Percentiles rank a stretch among this genome's conserved stretches.
phyloP scores from a whole-genome alignment of 2,329 filamentous ascomycete species.

The Beauveria sp. region DNA sequence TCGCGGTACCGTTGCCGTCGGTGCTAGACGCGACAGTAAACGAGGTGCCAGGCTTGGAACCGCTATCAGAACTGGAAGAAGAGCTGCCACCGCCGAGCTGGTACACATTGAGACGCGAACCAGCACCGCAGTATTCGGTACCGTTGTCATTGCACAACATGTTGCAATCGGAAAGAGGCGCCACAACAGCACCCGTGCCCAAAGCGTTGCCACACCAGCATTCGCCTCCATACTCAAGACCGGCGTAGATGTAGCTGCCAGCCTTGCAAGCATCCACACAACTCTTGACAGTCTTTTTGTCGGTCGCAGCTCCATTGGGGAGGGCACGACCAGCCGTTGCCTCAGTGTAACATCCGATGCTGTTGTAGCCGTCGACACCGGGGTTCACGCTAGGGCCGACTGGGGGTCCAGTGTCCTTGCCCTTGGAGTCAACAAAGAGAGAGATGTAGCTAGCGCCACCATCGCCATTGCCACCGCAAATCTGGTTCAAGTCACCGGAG shows the following conservation, averaged over 20 bases:
- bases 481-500: slow-evolving; percentile 38
- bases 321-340: slow-evolving; percentile 26
- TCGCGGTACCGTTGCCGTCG: not conserved
- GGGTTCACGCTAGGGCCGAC: slow-evolving; percentile 28
- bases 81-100: slow-evolving; percentile 15
- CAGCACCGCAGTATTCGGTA: slow-evolving; percentile 30
- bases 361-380: slow-evolving; percentile 27
- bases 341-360: slow-evolving; percentile 33
- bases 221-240: slow-evolving; percentile 33
- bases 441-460: slow-evolving; percentile 37
- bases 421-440: slow-evolving; percentile 33
- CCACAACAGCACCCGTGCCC: slow-evolving; percentile 20
- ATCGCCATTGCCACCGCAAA: slow-evolving; percentile 45
- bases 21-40: slow-evolving; percentile 16
- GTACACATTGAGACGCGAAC: slow-evolving; percentile 29
- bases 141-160: slow-evolving; percentile 30
- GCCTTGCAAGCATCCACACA: slow-evolving; percentile 28
- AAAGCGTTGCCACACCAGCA: slow-evolving; percentile 31
- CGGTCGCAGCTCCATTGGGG: slow-evolving; percentile 16
- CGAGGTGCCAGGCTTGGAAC: slow-evolving; percentile 22
- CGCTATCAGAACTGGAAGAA: slow-evolving; percentile 15
- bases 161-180: slow-evolving; percentile 24
- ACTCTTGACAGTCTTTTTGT: slow-evolving; percentile 24
- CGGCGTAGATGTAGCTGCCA: slow-evolving; percentile 23
- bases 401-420: slow-evolving; percentile 14